These are phyloP conservation scores for Clonostachys rosea DNA, from an alignment of 2,329 filamentous ascomycete species.

Conservation along the genomic window DNA sequence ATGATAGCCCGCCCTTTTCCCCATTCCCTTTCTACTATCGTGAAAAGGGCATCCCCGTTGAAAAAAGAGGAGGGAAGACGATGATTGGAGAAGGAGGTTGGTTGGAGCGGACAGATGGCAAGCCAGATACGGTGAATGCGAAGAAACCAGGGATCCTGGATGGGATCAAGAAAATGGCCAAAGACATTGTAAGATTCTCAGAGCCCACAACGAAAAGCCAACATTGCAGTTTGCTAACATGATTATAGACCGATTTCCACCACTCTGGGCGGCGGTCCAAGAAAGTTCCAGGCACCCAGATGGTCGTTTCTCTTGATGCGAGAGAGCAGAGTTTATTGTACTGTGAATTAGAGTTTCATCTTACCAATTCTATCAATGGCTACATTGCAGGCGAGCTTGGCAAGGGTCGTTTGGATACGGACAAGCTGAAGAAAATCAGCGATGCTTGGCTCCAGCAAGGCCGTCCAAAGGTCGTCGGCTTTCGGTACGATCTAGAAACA, in stretches of 20 bases:
- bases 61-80: constrained; percentile 40
- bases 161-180: constrained; percentile 46
- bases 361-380: constrained; percentile 44
- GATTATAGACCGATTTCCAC: constrained; percentile 26
- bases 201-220: too few species aligned
- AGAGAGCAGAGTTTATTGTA: constrained; percentile 55
- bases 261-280: constrained; percentile 23
- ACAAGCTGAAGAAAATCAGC: constrained; percentile 44
- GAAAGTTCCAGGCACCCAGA: constrained; percentile 15
- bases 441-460: constrained; percentile 48
- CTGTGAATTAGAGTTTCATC: constrained; percentile 51
- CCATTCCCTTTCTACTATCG: constrained; percentile 37
- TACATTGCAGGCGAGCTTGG: constrained; percentile 50
- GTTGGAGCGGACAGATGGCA: constrained; percentile 39
- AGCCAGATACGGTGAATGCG: constrained; percentile 12
- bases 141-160: constrained; percentile 38
- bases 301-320: constrained; percentile 45
- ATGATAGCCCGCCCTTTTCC: constrained; percentile 23
- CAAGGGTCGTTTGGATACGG: constrained; percentile 46
- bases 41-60: constrained; percentile 25
- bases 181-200: constrained; percentile 39
- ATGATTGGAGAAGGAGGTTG: constrained; percentile 53
- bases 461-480: constrained; percentile 49
- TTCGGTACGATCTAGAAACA: constrained; percentile 56
- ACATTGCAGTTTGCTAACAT: constrained; percentile 7